Evolutionary conservation across 495 filamentous ascomycete genomes (phyloP).

Genomic region (Lentithecium fluviatile): DNA sequence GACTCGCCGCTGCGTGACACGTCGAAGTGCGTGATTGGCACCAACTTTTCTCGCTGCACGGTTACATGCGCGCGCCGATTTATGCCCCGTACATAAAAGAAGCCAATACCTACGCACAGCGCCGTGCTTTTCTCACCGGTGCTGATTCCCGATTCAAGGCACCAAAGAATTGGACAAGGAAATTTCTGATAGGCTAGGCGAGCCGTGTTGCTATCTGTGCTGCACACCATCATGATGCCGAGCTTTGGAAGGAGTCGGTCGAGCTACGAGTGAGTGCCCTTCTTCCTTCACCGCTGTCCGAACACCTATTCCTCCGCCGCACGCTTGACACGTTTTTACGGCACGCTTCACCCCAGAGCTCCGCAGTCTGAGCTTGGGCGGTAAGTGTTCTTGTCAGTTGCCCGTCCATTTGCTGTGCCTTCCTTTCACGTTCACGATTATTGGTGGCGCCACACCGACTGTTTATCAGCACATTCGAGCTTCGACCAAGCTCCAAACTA

Average conservation of each 20-base stretch:
- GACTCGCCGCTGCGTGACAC: slow-evolving; percentile 33
- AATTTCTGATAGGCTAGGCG: slow-evolving; percentile 8
- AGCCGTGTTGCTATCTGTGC: background rate
- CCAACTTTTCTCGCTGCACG: background rate
- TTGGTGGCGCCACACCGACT: background rate
- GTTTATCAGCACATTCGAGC: background rate
- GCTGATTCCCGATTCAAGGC: background rate
- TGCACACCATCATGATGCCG: slow-evolving; percentile 23
- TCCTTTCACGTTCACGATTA: too few relatives aligned
- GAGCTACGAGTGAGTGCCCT: slow-evolving; percentile 36
- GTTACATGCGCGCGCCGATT: slow-evolving; percentile 10
- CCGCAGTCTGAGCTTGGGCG: too few relatives aligned
- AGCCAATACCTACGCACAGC: slow-evolving; percentile 6
- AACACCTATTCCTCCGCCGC: background rate
- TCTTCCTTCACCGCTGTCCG: background rate
- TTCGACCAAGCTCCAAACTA: background rate
- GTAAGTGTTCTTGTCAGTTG: too few relatives aligned
- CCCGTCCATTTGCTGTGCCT: too few relatives aligned
- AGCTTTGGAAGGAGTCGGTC: slow-evolving; percentile 34
- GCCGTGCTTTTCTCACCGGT: slow-evolving; percentile 5
- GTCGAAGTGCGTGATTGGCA: slow-evolving; percentile 19
- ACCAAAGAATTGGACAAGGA: background rate
- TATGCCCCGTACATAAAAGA: slow-evolving; percentile 33
- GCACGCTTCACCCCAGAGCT: background rate
- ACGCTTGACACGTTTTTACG: background rate